Base-by-base conservation (phyloP, 208 protist species). In the Novymonas esmeraldas region DNA sequence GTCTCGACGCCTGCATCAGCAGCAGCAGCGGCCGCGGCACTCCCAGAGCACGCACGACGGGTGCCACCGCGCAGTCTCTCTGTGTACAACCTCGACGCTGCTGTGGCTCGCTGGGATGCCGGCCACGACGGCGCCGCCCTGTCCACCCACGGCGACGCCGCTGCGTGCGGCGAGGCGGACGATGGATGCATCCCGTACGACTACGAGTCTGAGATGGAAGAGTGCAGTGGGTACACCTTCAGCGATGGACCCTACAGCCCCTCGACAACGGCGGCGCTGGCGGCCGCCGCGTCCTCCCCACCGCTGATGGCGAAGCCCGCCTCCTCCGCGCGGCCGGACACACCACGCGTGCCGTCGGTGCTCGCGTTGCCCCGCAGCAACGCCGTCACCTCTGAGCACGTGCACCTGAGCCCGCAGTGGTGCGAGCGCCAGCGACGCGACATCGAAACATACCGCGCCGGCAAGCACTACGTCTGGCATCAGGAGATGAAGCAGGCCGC, bases 171-270 rank as follows among this genome's bases (percentile, higher is more conserved):
- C 14, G 56, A 46, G 1, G 39, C 6, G 24, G 60, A 71, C 28
- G 58, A 66, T 24, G 70, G 52, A 7, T 70, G 42, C 56, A 74
- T 76, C 24, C 70, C 64, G 14, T 76, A 79, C 31, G 81, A 90
- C 63, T 90, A 90, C 63, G 84, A 81, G 28, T 69, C 68, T 18
- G 84, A 87, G 70, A 78, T 90, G 49, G 81, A 87, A 69, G 78
- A 76, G 10, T 86, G 84, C 66, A 72, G 78, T 16, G 71, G 75
- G 49, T 85, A 87, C 59, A 79, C 59, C 45, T 90, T 90, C 67
- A 90, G 84, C 52, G 46, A 62, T 29, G 66, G 46, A 26, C 63
- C 79, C 7, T 88, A 84, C 71, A 64, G 66, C 48, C 73, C 61
- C 6, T 41, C 61, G 20, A 55, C 41, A 42, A 57, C 73, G 6